Evolutionary conservation across 2,329 filamentous ascomycete species (phyloP), one percentile per base, ranked within the genome.

Genomic region (Penicillium corylophilum): DNA sequence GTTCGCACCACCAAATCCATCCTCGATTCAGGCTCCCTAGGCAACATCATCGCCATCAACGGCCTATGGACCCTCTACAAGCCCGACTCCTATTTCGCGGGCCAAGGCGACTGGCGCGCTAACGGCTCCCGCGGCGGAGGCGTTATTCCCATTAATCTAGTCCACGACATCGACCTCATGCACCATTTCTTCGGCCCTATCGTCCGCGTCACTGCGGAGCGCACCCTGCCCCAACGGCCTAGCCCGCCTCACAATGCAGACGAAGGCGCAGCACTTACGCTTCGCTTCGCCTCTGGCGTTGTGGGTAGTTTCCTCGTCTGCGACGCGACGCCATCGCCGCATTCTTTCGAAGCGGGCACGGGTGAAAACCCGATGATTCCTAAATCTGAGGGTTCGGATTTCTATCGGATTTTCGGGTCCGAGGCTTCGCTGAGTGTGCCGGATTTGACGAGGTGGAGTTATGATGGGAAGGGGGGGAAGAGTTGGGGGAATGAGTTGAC

Each of bases 141-240:
- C 0, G 76, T 79, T 0, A 67, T 84, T 7, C 68, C 79, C 2
- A 84, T 84, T 53, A 85, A 85, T 59, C 67, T 85, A 39, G 76
- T 84, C n/a, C 82, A 85, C 59, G 82, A 85, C 44, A 69, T 85
- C 35, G 82, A 85, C 53, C 67, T 83, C 0, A 68, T 85, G 16
- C 81, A 84, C 42, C 77, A 79, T 63, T 67, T 84, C 1, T 74
- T 85, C 23, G 81, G 81, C 0, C 76, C 79, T 0, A 79, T 85
- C 23, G 61, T 63, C 0, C 70, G 77, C 0, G 77, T 84, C 0
- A 76, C 79, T 29, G 81, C 79, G 0, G 78, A 84, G 56, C 68
- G 71, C 44, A 77, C 73, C 0, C 43, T 62, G 0, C 73, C 77
- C 0, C 75, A 76, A 29, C 71, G 82, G 1, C 68, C 69, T 0